Conservation (phyloP, 176 grass and related monocot species). For the Secale cereale region DNA sequence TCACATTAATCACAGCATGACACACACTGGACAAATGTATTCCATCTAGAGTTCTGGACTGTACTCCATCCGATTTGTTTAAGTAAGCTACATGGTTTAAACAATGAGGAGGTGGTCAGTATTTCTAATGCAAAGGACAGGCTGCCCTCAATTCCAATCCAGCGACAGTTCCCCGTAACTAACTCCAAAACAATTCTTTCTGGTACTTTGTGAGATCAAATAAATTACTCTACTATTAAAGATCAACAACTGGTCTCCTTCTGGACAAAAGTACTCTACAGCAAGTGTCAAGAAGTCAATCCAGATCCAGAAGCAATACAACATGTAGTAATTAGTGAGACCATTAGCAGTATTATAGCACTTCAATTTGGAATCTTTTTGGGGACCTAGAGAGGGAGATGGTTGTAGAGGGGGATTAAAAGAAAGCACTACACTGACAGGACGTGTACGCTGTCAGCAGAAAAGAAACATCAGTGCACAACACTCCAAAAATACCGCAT, state of each 20-base stretch:
- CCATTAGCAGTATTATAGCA: slow-evolving; percentile 21
- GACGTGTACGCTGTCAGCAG: slow-evolving; percentile 42
- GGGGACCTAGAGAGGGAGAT: background rate
- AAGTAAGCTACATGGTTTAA: background rate
- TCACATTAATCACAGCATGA: slow-evolving; percentile 37
- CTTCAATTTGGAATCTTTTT: slow-evolving; percentile 4
- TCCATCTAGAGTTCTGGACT: slow-evolving; percentile 32
- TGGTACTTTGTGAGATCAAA: slow-evolving; percentile 25
- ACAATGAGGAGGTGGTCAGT: slow-evolving; percentile 9
- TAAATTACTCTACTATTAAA: background rate
- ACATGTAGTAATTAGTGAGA: slow-evolving; percentile 25
- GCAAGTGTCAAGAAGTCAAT: slow-evolving; percentile 50
- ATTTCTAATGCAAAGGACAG: slow-evolving; percentile 43
- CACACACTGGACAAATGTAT: slow-evolving; percentile 32
- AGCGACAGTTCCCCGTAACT: slow-evolving; percentile 37
- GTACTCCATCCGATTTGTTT: slow-evolving; percentile 34
- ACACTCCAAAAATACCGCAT: slow-evolving; percentile 39
- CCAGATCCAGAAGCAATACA: slow-evolving; percentile 18
- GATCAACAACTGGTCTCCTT: slow-evolving; percentile 19
- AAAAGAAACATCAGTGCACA: slow-evolving; percentile 59
- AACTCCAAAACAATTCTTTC: slow-evolving; percentile 43
- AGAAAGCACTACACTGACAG: slow-evolving; percentile 30
- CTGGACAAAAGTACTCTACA: slow-evolving; percentile 28
- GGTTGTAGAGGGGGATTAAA: background rate
- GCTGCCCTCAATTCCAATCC: slow-evolving; percentile 39